A percentile compares a stretch with the other conserved stretches of the same genome.
Conservation (phyloP, 306 rosid species). For the Prunus kanzakura region DNA sequence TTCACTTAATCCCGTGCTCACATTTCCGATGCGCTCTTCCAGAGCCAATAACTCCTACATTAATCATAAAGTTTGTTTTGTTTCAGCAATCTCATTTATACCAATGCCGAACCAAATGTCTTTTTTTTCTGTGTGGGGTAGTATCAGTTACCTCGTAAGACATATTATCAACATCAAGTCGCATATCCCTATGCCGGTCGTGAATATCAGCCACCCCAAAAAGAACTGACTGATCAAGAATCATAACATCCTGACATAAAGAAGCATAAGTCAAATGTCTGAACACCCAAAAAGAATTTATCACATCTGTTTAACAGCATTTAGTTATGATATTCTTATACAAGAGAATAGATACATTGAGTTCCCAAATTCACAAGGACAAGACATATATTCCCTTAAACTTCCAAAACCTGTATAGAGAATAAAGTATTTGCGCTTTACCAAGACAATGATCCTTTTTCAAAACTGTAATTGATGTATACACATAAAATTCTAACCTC, state of each 20-base stretch:
- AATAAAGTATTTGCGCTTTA: background rate
- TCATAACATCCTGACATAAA: slow-evolving; percentile 80
- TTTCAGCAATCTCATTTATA: background rate
- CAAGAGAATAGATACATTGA: background rate
- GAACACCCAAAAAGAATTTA: slow-evolving; percentile 3
- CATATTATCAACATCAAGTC: slow-evolving; percentile 98
- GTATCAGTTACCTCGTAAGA: slow-evolving; percentile 71
- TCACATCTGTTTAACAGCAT: background rate
- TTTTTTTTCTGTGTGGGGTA: background rate
- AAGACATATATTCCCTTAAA: background rate
- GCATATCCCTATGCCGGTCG: slow-evolving; percentile 93
- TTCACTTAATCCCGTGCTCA: slow-evolving; percentile 83
- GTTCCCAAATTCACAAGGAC: background rate
- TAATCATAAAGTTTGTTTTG: slow-evolving; percentile 3
- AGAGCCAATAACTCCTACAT: slow-evolving; percentile 83
- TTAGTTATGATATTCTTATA: background rate
- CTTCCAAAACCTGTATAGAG: background rate
- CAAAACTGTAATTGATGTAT: background rate
- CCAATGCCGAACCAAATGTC: background rate
- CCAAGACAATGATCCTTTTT: background rate
- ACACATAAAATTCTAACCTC: slow-evolving; percentile 63
- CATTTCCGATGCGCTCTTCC: slow-evolving; percentile 96
- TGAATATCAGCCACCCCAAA: slow-evolving; percentile 86
- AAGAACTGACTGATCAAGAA: slow-evolving; percentile 80
- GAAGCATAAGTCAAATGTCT: slow-evolving; percentile 18